Base-by-base conservation (phyloP, 345 rosid genomes). In the Aquilaria sinensis region DNA sequence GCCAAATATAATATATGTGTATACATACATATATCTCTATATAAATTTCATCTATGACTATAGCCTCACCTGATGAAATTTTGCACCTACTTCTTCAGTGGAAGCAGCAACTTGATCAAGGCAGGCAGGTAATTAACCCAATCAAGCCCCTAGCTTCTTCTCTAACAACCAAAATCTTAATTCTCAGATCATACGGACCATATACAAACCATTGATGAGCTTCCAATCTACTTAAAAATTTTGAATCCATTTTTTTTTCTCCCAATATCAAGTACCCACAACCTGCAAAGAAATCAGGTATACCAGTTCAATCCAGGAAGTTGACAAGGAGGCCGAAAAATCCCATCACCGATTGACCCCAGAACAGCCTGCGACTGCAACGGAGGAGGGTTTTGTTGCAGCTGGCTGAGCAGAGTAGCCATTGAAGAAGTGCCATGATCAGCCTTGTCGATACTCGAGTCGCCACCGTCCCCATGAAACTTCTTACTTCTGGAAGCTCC, bases 271-370 rank as follows among this genome's bases (percentile, higher is more conserved):
- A 51, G 49, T 50, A 55, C 55, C 56, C 56, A 57, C 41, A 53
- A 53, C 67, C 58, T 64, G 49, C 34, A 74, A 66, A 68, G 47
- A 58, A 54, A 66, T 67, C 77, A 88, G 56, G 90, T 61, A 71
- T 76, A 85, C 96, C 98, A 89, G 74, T 87, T 92, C 67, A 89
- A 67, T 58, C 91, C 92, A 37, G 86, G 51, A 51, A 82, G 69
- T 61, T 87, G 93, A 63, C 75, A 83, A 23, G 85, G 75, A 56
- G 83, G 81, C 70, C 90, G 75, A 62, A 75, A 80, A 47, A 74
- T 57, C 2, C 81, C 87, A 49, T 89, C 90, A 5, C 85, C 85
- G 13, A 82, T 12, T 23, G 83, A 62, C 57, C 87, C 94, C 45
- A 78, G 15, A 54, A 68, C 56, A 47, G 83, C 3, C 13, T 83